These are phyloP conservation scores for Capronia americana DNA, from an alignment of 2,329 filamentous ascomycete species.

Conservation along the genomic window DNA sequence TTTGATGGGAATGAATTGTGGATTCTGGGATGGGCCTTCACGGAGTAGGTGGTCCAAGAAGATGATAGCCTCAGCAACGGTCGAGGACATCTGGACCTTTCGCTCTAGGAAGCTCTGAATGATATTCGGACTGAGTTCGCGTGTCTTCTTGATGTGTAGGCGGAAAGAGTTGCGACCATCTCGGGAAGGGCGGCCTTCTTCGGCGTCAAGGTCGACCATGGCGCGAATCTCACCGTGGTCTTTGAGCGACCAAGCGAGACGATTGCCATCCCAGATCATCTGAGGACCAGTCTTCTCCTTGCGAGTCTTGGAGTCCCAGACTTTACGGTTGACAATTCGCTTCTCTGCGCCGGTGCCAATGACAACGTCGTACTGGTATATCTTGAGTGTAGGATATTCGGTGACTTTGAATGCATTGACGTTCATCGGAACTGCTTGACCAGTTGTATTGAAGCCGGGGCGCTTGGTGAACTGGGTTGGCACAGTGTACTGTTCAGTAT, in stretches of 20 bases:
- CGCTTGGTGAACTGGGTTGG: conserved; percentile 51
- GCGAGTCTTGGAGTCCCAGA: conserved; percentile 72
- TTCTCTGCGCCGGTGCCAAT: conserved; percentile 70
- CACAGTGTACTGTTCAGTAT: conserved; percentile 43
- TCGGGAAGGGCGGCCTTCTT: conserved; percentile 55
- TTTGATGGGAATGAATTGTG: conserved; percentile 70
- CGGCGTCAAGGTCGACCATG: conserved; percentile 74
- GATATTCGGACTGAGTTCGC: conserved; percentile 69
- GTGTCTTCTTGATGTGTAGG: conserved; percentile 69
- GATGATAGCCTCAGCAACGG: conserved; percentile 80
- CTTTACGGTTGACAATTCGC: conserved; percentile 71
- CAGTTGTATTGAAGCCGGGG: conserved; percentile 64
- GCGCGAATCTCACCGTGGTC: conserved; percentile 59
- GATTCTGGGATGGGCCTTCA: conserved; percentile 70
- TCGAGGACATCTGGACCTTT: conserved; percentile 65
- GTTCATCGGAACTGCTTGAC: conserved; percentile 60
- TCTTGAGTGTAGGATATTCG: conserved; percentile 63
- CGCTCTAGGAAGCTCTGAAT: conserved; percentile 71
- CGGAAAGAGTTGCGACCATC: conserved; percentile 60
- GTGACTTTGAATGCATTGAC: conserved; percentile 79
- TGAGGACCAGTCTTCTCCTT: conserved; percentile 61
- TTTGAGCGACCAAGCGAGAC: conserved; percentile 74
- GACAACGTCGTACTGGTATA: conserved; percentile 83
- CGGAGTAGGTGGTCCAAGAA: conserved; percentile 91
- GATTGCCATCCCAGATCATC: conserved; percentile 83